These are phyloP conservation scores for Coemansia sp. DNA, from an alignment of 192 early-diverging fungal species.

Conservation along the genomic window DNA sequence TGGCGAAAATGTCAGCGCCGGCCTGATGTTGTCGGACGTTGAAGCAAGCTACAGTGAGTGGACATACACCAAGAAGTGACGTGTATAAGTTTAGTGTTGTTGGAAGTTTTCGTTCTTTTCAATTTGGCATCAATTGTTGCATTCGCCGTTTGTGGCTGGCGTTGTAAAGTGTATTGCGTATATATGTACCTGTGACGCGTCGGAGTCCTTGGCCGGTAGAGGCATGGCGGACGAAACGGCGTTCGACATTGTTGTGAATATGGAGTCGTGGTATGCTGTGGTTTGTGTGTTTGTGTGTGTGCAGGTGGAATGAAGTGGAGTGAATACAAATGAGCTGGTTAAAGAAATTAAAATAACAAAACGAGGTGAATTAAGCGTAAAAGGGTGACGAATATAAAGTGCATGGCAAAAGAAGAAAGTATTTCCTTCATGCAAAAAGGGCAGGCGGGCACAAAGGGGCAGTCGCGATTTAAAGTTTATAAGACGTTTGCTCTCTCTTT, in stretches of 20 bases:
- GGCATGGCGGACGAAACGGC: constrained; percentile 45
- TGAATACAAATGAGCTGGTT: too few species aligned
- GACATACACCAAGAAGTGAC: neutral
- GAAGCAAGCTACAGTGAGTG: constrained; percentile 16
- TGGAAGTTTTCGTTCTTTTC: too few species aligned
- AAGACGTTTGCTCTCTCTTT: neutral
- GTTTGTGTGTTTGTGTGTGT: too few species aligned
- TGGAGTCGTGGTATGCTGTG: neutral
- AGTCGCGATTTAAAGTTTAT: neutral
- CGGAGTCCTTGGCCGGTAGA: constrained; percentile 15
- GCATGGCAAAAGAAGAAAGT: neutral
- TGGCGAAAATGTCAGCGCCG: constrained; percentile 40
- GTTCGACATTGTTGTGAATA: constrained; percentile 19
- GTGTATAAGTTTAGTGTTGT: neutral
- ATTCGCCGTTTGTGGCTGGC: too few species aligned
- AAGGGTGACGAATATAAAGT: too few species aligned
- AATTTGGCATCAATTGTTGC: too few species aligned
- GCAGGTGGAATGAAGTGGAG: too few species aligned
- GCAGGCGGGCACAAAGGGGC: too few species aligned
- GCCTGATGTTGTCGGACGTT: constrained; percentile 9
- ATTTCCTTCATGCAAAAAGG: neutral
- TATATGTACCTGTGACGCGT: constrained; percentile 27
- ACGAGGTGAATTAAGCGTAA: too few species aligned
- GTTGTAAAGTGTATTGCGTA: neutral
- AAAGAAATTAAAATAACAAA: too few species aligned